Conservation (phyloP, 441 rosid species). For the Aquilaria agallochum region DNA sequence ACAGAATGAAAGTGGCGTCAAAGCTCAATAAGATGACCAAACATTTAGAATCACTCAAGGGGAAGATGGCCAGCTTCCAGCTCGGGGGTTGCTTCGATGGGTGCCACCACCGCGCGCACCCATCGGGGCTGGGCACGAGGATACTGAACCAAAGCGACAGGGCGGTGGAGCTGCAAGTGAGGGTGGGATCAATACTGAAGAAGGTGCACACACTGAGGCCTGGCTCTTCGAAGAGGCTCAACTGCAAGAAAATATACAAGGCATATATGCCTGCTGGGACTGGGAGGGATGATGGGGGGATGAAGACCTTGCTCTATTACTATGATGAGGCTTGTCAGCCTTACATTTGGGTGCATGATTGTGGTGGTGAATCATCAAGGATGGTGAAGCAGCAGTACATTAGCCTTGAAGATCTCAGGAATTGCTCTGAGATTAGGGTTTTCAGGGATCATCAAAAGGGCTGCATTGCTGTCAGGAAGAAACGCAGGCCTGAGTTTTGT, state of each 20-base stretch:
- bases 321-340: conserved; percentile 71
- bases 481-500: conserved; percentile 60
- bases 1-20: conserved; percentile 13
- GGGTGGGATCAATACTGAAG: conserved; percentile 74
- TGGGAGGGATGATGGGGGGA: conserved; percentile 18
- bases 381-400: conserved; percentile 82
- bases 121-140: conserved; percentile 51
- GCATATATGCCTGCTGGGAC: conserved; percentile 47
- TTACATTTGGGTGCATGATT: conserved; percentile 74
- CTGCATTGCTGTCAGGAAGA: conserved; percentile 61
- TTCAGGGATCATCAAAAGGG: conserved; percentile 60
- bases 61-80: conserved; percentile 36
- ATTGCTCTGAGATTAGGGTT: conserved; percentile 70
- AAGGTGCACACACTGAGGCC: conserved; percentile 74
- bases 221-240: conserved; percentile 64
- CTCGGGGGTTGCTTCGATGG: conserved; percentile 65
- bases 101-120: conserved; percentile 50
- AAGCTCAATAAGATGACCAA: conserved; percentile 31
- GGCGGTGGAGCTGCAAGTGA: conserved; percentile 64
- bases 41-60: conserved; percentile 24
- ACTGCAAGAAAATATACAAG: conserved; percentile 61
- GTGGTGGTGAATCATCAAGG: conserved; percentile 59
- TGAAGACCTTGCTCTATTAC: conserved; percentile 54
- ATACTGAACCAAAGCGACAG: conserved; percentile 69
- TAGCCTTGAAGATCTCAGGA: conserved; percentile 70